Base-by-base conservation (phyloP, 2,329 filamentous ascomycete genomes). In the Emergomyces africanus region DNA sequence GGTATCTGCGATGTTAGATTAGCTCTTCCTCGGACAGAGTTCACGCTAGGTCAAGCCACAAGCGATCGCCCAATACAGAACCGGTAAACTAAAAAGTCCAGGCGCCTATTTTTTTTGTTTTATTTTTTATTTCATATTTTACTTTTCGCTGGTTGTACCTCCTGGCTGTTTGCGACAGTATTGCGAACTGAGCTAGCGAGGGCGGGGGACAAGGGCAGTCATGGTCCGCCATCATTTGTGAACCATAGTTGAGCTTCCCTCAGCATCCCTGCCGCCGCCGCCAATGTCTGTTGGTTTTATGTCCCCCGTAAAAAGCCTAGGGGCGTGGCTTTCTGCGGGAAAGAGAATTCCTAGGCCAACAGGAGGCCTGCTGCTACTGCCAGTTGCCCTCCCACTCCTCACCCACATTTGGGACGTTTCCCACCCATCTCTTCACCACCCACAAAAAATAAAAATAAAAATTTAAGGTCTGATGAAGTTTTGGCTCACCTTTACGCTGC, bases 21-120 rank as follows among this genome's bases (percentile, higher is more conserved):
- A 44, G 33, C 18, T 20, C 20, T 23, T 23, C 12, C 50, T 33
- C 15, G 50, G 50, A 15, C 9, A 50, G 25, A 53, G 50, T 55
- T 55, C 42, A 44, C 53, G 20, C 39, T 55, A 55, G 25, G 39
- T 23, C 37, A 54, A 55, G 53, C 53, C 53, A 55, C 53, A 55
- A 55, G 23, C 39, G 35, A 55, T 55, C 53, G 53, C 37, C 51
- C 53, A 55, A 55, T 55, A 55, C 39, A 6, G 51, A 54, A 54
- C 51, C 35, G 35, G 53, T 42, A 44, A 42, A 42, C 14, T 44
- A 55, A 44, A n/a, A 37, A 23, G 33, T 30, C 50, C 50, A 53
- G 33, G 14, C 30, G 50, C 12, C 25, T 14, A 37, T 53, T 53
- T 53, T 20, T 20, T 20, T 53, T n/a, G n/a, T n/a, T n/a, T n/a